Evolutionary conservation across 1,284 basidiomycete species (phyloP).

Genomic region (Cutaneotrichosporon sp.): DNA sequence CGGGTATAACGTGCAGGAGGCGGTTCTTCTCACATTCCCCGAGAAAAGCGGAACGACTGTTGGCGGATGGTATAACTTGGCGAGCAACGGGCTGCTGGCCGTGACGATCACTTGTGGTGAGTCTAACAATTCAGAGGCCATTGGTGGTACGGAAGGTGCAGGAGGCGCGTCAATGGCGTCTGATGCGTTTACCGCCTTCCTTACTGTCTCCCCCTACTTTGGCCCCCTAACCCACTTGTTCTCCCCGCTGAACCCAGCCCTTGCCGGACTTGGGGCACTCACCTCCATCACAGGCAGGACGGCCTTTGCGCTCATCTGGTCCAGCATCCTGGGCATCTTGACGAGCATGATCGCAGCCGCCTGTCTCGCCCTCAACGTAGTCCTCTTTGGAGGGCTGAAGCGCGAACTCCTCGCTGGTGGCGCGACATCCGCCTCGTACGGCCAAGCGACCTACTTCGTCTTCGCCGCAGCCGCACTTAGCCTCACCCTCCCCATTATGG

Average conservation of each 20-base stretch:
- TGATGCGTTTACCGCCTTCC: not conserved
- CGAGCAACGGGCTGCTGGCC: not conserved
- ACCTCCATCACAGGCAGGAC: not conserved
- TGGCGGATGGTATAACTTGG: not conserved
- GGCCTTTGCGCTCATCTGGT: not conserved
- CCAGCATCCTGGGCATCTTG: not conserved
- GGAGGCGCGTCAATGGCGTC: not conserved
- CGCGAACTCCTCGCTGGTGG: not conserved
- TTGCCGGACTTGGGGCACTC: conserved; percentile 1
- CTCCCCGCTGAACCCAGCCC: not conserved
- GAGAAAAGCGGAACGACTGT: no score
- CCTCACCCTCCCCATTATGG: not conserved
- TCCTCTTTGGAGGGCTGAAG: not conserved
- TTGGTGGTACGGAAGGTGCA: no score
- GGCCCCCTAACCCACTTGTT: not conserved
- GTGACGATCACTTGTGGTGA: not conserved
- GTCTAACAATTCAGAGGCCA: no score
- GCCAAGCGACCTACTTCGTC: not conserved
- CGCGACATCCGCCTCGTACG: not conserved
- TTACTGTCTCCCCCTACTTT: not conserved
- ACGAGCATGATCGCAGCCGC: not conserved
- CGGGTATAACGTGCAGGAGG: not conserved
- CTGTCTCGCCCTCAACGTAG: not conserved
- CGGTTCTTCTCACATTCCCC: not conserved
- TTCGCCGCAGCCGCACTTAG: not conserved